Conservation (phyloP, 306 rosid species). For the Quercus glauca region DNA sequence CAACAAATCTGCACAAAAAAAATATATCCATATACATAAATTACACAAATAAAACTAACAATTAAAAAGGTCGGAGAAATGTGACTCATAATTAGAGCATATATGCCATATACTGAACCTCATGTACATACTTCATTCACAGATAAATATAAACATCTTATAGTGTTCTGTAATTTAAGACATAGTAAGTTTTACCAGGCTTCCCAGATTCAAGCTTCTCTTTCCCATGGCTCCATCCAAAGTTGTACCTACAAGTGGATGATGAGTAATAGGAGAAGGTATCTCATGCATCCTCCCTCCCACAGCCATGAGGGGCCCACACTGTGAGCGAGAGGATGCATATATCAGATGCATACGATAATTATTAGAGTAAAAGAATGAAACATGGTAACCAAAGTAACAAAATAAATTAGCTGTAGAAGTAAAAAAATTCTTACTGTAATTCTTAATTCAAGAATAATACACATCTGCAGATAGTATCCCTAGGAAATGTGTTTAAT, state of each 20-base stretch:
- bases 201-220: conserved; percentile 95
- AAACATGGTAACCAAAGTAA: background rate
- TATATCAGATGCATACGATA: too few relatives aligned
- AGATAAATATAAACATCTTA: background rate
- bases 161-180: conserved; percentile 12
- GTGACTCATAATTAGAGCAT: background rate
- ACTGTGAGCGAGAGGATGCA: too few relatives aligned
- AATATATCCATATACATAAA: conserved; percentile 1
- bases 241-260: conserved; percentile 66
- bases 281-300: too few relatives aligned
- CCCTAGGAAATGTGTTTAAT: background rate
- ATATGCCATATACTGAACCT: background rate
- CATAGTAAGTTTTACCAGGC: conserved; percentile 52
- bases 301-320: too few relatives aligned
- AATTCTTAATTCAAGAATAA: background rate
- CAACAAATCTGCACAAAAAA: conserved; percentile 56
- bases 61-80: background rate
- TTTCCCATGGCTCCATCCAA: conserved; percentile 99
- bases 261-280: conserved; percentile 14
- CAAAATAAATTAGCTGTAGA: background rate
- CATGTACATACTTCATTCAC: background rate
- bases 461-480: background rate
- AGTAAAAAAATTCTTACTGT: background rate
- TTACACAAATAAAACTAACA: background rate
- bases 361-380: background rate